phyloP scores from a whole-genome alignment of 306 rosid genomes.

The Hippophae rhamnoides region DNA sequence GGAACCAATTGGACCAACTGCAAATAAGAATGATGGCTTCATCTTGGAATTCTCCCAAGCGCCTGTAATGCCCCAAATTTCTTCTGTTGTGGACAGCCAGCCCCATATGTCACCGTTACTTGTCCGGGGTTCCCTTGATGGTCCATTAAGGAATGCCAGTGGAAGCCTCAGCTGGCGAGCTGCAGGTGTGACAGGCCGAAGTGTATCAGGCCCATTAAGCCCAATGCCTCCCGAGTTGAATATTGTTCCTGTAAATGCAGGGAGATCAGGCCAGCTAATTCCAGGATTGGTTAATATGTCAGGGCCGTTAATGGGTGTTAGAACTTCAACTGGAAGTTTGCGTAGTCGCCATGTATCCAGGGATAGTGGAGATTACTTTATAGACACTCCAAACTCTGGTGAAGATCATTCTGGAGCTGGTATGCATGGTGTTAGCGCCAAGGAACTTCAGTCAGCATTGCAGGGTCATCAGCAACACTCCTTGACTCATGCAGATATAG shows the following conservation, averaged over 20 bases:
- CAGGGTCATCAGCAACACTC: conserved; percentile 99
- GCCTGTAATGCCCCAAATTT: conserved; percentile 75
- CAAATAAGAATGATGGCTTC: conserved; percentile 69
- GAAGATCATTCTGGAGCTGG: conserved; percentile 69
- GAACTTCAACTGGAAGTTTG: conserved; percentile 92
- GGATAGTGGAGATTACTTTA: conserved; percentile 96
- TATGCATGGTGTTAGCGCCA: conserved; percentile 70
- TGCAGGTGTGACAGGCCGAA: conserved; percentile 88
- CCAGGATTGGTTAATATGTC: conserved; percentile 94
- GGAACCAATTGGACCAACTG: conserved; percentile 52
- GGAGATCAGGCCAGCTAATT: conserved; percentile 91
- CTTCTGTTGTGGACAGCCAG: conserved; percentile 81
- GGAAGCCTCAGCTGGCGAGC: conserved; percentile 99
- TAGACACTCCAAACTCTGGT: conserved; percentile 97
- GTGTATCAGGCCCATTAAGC: conserved; percentile 91
- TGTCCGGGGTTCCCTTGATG: conserved; percentile 96
- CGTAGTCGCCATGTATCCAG: conserved; percentile 97
- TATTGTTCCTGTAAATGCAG: conserved; percentile 74
- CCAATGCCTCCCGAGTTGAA: conserved; percentile 97
- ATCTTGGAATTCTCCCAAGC: conserved; percentile 98
- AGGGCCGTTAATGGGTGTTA: conserved; percentile 96
- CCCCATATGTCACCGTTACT: conserved; percentile 99
- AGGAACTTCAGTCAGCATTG: conserved; percentile 95
- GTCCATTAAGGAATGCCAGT: conserved; percentile 93
- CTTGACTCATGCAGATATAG: conserved; percentile 94